Conservation (phyloP, 1,139 yeast genomes). For the Meyerozyma guilliermondii region DNA sequence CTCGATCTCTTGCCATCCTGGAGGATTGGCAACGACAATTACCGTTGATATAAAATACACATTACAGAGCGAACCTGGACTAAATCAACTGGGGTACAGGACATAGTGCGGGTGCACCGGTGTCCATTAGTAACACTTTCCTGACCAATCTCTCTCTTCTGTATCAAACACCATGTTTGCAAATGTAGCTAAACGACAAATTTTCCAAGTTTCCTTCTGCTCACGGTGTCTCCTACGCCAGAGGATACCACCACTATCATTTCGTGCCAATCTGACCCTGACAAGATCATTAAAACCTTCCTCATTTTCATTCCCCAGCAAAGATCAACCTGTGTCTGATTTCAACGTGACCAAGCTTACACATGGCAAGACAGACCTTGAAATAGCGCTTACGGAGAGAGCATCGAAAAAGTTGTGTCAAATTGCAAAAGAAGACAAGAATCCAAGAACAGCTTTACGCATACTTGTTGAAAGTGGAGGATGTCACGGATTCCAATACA, state of each 20-base stretch:
- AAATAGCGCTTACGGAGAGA: conserved; percentile 35
- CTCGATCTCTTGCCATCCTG: conserved; percentile 75
- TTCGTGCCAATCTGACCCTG: background rate
- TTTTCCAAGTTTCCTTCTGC: background rate
- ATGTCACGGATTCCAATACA: conserved; percentile 95
- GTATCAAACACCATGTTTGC: background rate
- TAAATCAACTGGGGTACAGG: no score
- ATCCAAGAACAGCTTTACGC: conserved; percentile 59
- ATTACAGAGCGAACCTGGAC: no score
- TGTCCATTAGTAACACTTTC: background rate
- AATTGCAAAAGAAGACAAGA: conserved; percentile 53
- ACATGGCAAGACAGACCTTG: conserved; percentile 21
- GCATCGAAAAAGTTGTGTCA: conserved; percentile 48
- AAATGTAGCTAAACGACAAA: background rate
- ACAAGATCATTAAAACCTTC: background rate
- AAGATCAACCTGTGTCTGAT: background rate
- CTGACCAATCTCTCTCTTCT: background rate
- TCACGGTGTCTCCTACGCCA: background rate
- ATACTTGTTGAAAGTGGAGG: conserved; percentile 96
- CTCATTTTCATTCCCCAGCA: background rate
- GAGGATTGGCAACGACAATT: conserved; percentile 46
- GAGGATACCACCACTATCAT: background rate
- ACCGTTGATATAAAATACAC: conserved; percentile 10
- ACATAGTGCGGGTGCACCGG: background rate
- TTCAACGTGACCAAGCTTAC: background rate